Conservation (phyloP, 179 eudicot genomes). For the Amaranthus tricolor region DNA sequence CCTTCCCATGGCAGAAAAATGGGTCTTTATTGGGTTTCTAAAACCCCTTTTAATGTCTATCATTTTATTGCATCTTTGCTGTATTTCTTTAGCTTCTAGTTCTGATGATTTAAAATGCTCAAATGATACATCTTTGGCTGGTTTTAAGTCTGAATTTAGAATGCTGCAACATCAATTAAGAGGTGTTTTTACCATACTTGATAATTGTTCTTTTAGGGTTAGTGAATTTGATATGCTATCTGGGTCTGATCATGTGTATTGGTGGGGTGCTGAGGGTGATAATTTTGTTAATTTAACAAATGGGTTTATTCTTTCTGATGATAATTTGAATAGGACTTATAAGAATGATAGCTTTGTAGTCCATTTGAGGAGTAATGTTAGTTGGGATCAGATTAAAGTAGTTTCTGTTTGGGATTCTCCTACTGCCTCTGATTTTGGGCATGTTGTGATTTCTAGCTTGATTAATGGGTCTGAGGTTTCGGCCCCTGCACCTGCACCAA, state of each 20-base stretch:
- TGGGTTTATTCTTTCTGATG: conserved; percentile 72
- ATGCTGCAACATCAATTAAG: conserved; percentile 92
- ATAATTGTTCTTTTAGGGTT: conserved; percentile 83
- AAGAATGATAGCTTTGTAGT: conserved; percentile 72
- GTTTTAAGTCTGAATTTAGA: conserved; percentile 53
- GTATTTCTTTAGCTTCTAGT: conserved; percentile 9
- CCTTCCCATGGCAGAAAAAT: conserved; percentile 34
- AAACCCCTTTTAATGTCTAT: conserved; percentile 12
- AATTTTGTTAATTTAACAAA: conserved; percentile 64
- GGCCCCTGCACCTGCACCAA: conserved; percentile 41
- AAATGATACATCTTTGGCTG: conserved; percentile 42
- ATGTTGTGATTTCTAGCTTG: conserved; percentile 42
- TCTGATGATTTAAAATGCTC: conserved; percentile 45
- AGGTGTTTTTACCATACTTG: conserved; percentile 57
- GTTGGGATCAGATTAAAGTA: conserved; percentile 69
- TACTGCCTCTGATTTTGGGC: conserved; percentile 79
- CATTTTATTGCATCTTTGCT: conserved; percentile 24
- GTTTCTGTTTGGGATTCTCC: conserved; percentile 76
- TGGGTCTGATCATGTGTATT: conserved; percentile 70
- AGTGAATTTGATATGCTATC: conserved; percentile 76
- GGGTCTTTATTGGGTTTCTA: conserved; percentile 16
- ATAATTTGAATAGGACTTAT: conserved; percentile 52
- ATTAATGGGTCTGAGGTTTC: conserved; percentile 29
- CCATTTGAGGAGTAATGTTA: conserved; percentile 51
- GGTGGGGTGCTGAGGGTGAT: conserved; percentile 82